These are phyloP conservation scores for Heliocybe sulcata DNA, from an alignment of 1,284 basidiomycete species.

Conservation along the genomic window DNA sequence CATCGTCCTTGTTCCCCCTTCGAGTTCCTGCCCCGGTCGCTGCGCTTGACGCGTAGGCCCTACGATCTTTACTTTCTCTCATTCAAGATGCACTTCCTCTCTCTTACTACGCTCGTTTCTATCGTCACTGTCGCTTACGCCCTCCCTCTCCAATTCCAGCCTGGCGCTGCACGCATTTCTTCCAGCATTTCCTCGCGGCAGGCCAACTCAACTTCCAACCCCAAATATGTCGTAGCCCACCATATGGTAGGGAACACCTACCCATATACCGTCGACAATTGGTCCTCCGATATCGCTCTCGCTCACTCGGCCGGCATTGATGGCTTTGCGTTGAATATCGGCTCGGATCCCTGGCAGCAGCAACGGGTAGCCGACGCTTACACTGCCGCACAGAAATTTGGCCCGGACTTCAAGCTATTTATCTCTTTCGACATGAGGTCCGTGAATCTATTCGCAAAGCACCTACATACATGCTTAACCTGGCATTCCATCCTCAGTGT, in stretches of 20 bases:
- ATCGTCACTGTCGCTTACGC: not conserved
- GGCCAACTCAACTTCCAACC: conserved; percentile 3
- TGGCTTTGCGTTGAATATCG: conserved; percentile 62
- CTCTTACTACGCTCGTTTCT: not conserved
- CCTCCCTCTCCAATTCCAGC: not conserved
- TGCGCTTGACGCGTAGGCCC: not conserved
- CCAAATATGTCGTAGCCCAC: conserved; percentile 57
- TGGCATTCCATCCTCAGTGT: conserved; percentile 17
- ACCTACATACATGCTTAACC: too few relatives aligned
- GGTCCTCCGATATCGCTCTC: conserved; percentile 48
- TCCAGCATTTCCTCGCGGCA: not conserved
- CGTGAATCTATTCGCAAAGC: too few relatives aligned
- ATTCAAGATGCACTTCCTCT: not conserved
- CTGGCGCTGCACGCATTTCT: not conserved
- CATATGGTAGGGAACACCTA: conserved; percentile 65
- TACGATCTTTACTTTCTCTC: not conserved
- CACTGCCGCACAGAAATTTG: conserved; percentile 45
- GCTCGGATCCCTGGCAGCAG: conserved; percentile 60
- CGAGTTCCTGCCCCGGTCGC: not conserved
- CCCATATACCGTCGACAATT: conserved; percentile 52
- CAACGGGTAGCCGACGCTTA: conserved; percentile 60
- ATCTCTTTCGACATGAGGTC: conserved; percentile 25
- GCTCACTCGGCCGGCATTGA: conserved; percentile 58
- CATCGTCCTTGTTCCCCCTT: not conserved
- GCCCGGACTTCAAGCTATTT: conserved; percentile 28